Base-by-base conservation (phyloP, 768 basidiomycete genomes). In the Suillus americanus region DNA sequence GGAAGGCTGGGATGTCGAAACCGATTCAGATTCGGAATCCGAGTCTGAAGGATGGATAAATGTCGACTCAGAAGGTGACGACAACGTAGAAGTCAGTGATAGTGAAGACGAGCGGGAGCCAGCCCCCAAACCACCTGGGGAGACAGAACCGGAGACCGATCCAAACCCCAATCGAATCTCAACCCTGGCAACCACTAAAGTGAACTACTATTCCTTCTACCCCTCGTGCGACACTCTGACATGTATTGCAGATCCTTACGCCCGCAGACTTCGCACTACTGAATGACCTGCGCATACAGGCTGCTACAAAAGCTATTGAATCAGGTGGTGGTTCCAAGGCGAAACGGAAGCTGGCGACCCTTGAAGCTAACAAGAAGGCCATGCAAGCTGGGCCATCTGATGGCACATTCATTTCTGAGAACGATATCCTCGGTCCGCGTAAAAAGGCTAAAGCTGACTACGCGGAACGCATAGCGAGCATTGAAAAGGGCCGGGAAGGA, bases 391-490 rank as follows among this genome's bases (percentile, higher is more conserved):
- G 79, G 45, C 79, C 83, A 45, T 72, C 80, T 2, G 80, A 84
- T 30, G 66, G 73, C 46, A 61, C 54, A 9, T 94, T 96, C 78
- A 82, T 99, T 60, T 93, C 92, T 16, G 97, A 98, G 72, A 85
- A 84, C 66, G 95, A 96, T 70, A 98, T 99, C 67, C 82, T 98
- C 12, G 97, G 97, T 1, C 93, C 94, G 16, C 87, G 92, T 62
- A 98, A 98, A 80, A 97, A 95, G 80, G 82, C 84, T 40, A 99
- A 98, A 77, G 87, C 93, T 2, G 90, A 92, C 73, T 99, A 99
- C 74, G 93, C 92, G 62, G 96, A 96, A 72, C 90, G 97, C 23
- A 85, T 99, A 78, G 96, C 92, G 5, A 91, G 89, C 9, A 91
- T 98, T 67, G 88, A 91, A 72, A 93, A 94, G 74, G 97, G 97